These are phyloP conservation scores for Roridomyces roridus DNA, from an alignment of 768 basidiomycete genomes.

Conservation along the genomic window DNA sequence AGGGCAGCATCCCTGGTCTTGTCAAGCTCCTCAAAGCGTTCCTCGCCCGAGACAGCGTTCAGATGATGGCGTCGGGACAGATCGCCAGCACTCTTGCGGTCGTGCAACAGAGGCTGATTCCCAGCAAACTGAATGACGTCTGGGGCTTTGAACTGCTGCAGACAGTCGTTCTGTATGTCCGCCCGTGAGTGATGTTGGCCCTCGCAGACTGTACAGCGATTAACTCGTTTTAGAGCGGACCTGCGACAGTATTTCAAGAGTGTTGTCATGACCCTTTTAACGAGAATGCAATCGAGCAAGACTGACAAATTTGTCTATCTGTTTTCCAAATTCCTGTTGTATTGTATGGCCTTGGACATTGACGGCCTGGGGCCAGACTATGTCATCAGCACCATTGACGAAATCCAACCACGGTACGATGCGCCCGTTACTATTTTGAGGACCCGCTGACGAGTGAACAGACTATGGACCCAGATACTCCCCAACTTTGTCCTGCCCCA, in stretches of 20 bases:
- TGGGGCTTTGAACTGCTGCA: conserved; percentile 94
- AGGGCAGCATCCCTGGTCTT: conserved; percentile 93
- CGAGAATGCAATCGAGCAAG: conserved; percentile 85
- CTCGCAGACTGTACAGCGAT: not conserved
- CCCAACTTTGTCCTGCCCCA: conserved; percentile 82
- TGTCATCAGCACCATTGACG: conserved; percentile 78
- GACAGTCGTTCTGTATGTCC: conserved; percentile 71
- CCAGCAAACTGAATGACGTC: conserved; percentile 84
- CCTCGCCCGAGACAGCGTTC: conserved; percentile 68
- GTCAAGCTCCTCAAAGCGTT: conserved; percentile 89
- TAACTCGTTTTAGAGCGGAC: conserved; percentile 48
- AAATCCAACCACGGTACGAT: conserved; percentile 82
- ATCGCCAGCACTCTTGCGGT: conserved; percentile 83
- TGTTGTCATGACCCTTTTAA: conserved; percentile 79
- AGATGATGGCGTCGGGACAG: conserved; percentile 76
- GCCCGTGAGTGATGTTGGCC: conserved; percentile 62
- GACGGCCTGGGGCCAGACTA: conserved; percentile 81
- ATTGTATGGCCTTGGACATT: conserved; percentile 75
- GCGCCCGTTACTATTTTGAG: not conserved
- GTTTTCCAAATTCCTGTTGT: conserved; percentile 81
- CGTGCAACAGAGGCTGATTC: conserved; percentile 87
- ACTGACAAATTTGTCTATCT: conserved; percentile 88
- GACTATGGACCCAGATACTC: conserved; percentile 82
- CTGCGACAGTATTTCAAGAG: conserved; percentile 79
- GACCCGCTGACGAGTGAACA: conserved; percentile 18